Evolutionary conservation across 257 asterid genomes (phyloP).

Genomic region (Handroanthus guayacan): DNA sequence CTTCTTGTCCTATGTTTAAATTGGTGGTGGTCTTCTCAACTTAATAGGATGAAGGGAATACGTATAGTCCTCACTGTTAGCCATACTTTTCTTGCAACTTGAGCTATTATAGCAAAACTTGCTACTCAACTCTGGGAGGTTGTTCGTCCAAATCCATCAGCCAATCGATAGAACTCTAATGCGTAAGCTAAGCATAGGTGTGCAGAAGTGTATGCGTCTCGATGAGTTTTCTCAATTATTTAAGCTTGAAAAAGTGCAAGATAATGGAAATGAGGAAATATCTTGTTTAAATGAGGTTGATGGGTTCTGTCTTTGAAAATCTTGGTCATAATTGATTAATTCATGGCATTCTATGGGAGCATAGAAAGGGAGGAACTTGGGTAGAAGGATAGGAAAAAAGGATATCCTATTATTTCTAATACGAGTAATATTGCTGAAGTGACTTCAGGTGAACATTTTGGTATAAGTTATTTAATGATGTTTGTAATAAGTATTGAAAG

Average conservation of each 20-base stretch:
- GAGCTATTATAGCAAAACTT: background rate
- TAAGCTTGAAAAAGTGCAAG: background rate
- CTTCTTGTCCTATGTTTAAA: constrained; percentile 5
- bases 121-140: no score
- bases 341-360: background rate
- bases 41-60: background rate
- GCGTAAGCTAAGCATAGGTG: no score
- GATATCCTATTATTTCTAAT: no score
- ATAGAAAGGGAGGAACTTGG: background rate
- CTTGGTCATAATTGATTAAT: background rate
- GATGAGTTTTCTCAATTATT: no score
- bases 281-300: background rate
- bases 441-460: no score
- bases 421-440: no score
- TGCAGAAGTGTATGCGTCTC: no score
- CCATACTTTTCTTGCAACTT: background rate
- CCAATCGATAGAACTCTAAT: no score
- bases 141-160: no score
- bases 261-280: background rate
- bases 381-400: background rate
- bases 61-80: background rate
- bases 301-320: background rate
- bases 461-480: no score
- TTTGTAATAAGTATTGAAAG: no score
- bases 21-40: background rate